Evolutionary conservation across 179 eudicot species (phyloP).

Genomic region (Sideroxylon spinosum): DNA sequence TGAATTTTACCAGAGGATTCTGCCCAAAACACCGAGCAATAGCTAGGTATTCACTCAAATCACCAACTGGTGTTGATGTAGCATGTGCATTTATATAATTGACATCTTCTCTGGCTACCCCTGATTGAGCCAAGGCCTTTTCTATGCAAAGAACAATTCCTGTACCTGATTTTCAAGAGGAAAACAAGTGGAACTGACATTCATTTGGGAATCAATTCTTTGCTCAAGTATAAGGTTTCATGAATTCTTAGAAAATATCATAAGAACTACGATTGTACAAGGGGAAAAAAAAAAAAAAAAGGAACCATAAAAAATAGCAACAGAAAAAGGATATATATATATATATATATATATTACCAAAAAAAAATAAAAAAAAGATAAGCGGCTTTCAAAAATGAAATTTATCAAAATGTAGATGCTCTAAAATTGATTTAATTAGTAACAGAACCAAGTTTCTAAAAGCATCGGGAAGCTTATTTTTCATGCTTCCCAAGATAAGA

Average conservation of each 20-base stretch:
- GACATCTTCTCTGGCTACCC: slow-evolving; percentile 78
- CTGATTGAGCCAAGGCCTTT: slow-evolving; percentile 80
- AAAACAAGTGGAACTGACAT: neutral
- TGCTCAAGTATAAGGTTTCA: neutral
- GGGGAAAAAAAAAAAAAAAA: neutral
- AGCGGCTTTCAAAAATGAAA: neutral
- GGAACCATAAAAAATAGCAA: neutral
- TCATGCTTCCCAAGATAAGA: neutral
- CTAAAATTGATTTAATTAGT: neutral
- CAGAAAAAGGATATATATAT: neutral
- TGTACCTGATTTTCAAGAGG: slow-evolving; percentile 38
- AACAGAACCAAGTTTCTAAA: neutral
- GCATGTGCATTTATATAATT: slow-evolving; percentile 97
- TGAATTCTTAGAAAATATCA: neutral
- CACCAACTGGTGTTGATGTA: slow-evolving; percentile 88
- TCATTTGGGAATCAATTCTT: neutral
- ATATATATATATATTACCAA: neutral
- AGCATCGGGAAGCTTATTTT: neutral
- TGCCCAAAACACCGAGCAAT: slow-evolving; percentile 73
- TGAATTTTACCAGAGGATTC: slow-evolving; percentile 28
- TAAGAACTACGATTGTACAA: neutral
- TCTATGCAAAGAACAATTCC: slow-evolving; percentile 80
- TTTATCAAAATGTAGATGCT: neutral
- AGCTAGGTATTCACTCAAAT: slow-evolving; percentile 88
- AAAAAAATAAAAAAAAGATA: neutral